Conservation (phyloP, 192 early-diverging fungal species). For the Mortierella claussenii region DNA sequence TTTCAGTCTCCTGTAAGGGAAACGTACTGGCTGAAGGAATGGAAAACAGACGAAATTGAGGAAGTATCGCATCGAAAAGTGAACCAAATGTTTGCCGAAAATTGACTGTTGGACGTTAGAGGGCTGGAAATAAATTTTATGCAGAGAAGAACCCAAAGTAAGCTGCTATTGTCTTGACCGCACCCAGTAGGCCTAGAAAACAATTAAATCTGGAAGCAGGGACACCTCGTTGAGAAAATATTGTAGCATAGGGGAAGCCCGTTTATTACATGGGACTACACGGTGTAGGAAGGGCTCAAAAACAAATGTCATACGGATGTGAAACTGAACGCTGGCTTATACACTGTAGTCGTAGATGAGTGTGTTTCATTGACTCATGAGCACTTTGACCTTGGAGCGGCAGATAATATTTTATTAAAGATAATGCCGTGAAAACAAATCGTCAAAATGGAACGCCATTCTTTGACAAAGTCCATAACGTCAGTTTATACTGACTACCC, state of each 20-base stretch:
- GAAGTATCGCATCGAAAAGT: neutral
- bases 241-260: conserved; percentile 1
- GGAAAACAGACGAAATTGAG: neutral
- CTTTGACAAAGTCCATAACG: too few relatives aligned
- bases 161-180: neutral
- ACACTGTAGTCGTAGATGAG: neutral
- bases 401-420: neutral
- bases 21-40: neutral
- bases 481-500: too few relatives aligned
- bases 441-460: neutral
- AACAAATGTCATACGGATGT: neutral
- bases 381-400: neutral
- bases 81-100: neutral
- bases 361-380: neutral
- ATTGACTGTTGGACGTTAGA: neutral
- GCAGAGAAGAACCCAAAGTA: neutral
- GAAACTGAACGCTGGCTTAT: neutral
- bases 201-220: neutral
- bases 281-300: neutral
- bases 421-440: neutral
- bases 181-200: neutral
- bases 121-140: neutral
- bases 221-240: neutral
- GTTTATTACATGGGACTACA: neutral
- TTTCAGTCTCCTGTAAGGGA: too few relatives aligned